A percentile compares a stretch with the other conserved stretches of the same genome.
phyloP scores from a whole-genome alignment of 2,329 filamentous ascomycete genomes.

The Scopulariopsis brevicaulis region DNA sequence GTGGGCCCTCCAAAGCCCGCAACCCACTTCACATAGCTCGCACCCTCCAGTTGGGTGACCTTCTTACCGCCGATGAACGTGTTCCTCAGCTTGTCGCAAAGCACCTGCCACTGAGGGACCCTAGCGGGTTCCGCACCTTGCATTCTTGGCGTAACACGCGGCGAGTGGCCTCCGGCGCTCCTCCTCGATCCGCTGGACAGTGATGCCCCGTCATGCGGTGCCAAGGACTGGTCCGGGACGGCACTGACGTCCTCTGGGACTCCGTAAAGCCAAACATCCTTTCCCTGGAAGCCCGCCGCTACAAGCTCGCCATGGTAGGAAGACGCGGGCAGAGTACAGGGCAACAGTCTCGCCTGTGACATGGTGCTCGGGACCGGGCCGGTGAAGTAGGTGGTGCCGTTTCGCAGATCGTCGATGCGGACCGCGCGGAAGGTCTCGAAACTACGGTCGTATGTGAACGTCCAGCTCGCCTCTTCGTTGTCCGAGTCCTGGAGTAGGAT shows the following conservation, averaged over 20 bases:
- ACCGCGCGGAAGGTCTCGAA: constrained; percentile 72
- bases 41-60: constrained; percentile 52
- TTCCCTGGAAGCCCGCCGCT: constrained; percentile 60
- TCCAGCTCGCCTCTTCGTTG: constrained; percentile 59
- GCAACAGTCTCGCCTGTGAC: constrained; percentile 48
- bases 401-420: constrained; percentile 60
- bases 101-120: constrained; percentile 56
- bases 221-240: constrained; percentile 13
- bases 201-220: constrained; percentile 18
- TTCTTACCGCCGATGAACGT: constrained; percentile 58
- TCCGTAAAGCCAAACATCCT: constrained; percentile 69
- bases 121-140: constrained; percentile 19
- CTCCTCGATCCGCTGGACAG: constrained; percentile 14
- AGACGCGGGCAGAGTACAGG: constrained; percentile 57
- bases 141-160: constrained; percentile 4
- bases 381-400: constrained; percentile 70
- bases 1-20: constrained; percentile 36
- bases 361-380: constrained; percentile 46
- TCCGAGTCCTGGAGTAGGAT: constrained; percentile 52
- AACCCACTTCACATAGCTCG: constrained; percentile 64
- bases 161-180: background rate
- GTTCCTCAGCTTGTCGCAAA: constrained; percentile 59
- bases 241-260: constrained; percentile 63
- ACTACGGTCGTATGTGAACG: constrained; percentile 66
- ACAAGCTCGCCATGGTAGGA: constrained; percentile 62